These are phyloP conservation scores for Tulasnella sp. DNA, from an alignment of 768 basidiomycete species.

Conservation along the genomic window DNA sequence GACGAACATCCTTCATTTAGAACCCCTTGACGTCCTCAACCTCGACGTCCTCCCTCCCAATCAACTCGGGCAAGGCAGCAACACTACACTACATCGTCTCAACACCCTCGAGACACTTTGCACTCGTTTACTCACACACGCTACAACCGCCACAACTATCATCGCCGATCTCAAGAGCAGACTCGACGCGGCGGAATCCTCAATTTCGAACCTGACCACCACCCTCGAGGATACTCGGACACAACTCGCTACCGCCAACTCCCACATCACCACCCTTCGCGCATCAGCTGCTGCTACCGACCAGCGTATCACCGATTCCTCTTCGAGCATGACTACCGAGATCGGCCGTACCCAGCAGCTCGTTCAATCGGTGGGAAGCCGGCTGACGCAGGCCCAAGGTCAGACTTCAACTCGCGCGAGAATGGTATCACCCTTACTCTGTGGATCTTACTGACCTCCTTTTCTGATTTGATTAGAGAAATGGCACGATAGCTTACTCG, in stretches of 20 bases:
- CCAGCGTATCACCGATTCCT: not conserved
- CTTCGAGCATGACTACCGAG: not conserved
- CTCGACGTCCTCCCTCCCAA: not conserved
- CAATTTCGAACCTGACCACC: constrained; percentile 6
- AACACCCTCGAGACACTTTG: constrained; percentile 3
- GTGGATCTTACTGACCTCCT: not conserved
- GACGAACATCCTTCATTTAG: not conserved
- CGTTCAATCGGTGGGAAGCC: constrained; percentile 6
- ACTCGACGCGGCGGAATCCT: constrained; percentile 4
- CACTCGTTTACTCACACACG: constrained; percentile 12
- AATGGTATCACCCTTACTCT: not conserved
- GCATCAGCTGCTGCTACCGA: not conserved
- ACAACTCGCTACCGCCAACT: not conserved
- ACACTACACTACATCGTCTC: not conserved
- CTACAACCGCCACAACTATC: constrained; percentile 4
- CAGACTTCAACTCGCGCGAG: not conserved
- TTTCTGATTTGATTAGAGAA: not conserved
- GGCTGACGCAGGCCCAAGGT: constrained; percentile 10
- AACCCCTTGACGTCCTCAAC: constrained; percentile 6
- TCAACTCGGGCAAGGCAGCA: not conserved
- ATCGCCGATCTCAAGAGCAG: not conserved
- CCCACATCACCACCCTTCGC: not conserved
- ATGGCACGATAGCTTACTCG: not conserved
- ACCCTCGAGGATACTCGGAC: constrained; percentile 2
- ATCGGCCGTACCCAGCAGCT: not conserved